Base-by-base conservation (phyloP, 2,329 filamentous ascomycete genomes). In the Verticillium nonalfalfae region DNA sequence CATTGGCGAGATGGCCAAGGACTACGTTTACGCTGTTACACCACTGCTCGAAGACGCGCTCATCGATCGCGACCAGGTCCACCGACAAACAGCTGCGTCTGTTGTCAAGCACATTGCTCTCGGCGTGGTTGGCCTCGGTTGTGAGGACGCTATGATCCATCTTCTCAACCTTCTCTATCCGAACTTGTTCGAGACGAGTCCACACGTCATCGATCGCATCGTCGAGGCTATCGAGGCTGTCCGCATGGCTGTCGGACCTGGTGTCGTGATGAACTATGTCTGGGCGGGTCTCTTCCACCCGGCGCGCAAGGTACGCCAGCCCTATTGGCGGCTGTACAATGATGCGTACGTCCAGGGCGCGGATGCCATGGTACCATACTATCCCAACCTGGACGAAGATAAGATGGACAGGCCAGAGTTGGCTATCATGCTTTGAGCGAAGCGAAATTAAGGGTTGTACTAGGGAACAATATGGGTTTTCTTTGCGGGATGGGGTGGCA, bases 1-100 rank as follows among this genome's bases (percentile, higher is more conserved):
- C 77, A 99, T 99, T 74, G 95, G 95, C 65, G 95, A 99, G 76
- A 98, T 99, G 95, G 92, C 93, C 66, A 99, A 98, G 78, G 95
- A 99, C 76, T 99, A 99, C 74, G 95, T 99, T 72, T 99, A 99
- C 72, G 95, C 96, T 18, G 93, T 99, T 38, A 97, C 93, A 2
- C 95, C 95, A 7, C 81, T 99, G 10, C 87, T 99, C 1, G 95
- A 99, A 73, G 95, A 99, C 72, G 95, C 96, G 2, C 87, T 99
- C 64, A 97, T 97, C 76, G 95, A 99, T 75, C 89, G 95, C 64
- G 95, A 99, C 74, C 95, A 99, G 78, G 95, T 99, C 1, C 95
- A 99, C 78, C 88, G 95, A 34, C 95, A 99, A 75, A 99, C 95
- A 1, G 95, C 95, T 1, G 95, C 95, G 33, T 93, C 90, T 1